These are phyloP conservation scores for Dictyostelium intermedium DNA, from an alignment of 78 protist genomes.

Conservation along the genomic window DNA sequence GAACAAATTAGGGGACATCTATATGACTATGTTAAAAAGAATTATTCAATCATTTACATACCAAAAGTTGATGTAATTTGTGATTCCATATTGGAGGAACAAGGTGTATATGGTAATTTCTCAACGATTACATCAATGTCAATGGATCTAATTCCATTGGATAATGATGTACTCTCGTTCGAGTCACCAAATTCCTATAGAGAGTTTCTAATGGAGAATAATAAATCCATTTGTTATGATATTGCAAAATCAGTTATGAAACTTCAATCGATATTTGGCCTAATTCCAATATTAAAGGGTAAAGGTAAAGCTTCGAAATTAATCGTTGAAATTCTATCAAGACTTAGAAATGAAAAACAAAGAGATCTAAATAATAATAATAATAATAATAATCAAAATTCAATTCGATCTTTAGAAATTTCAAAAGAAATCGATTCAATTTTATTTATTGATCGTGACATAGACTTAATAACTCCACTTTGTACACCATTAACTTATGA, in stretches of 20 bases:
- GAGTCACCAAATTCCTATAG: conserved; percentile 77
- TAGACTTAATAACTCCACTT: conserved; percentile 84
- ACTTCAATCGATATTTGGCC: conserved; percentile 88
- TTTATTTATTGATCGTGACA: conserved; percentile 89
- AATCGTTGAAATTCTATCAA: conserved; percentile 42
- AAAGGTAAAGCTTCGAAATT: conserved; percentile 86
- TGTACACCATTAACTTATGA: conserved; percentile 95
- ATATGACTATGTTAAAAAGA: conserved; percentile 20
- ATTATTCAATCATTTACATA: conserved; percentile 79
- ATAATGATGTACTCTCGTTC: conserved; percentile 92
- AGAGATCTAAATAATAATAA: neutral
- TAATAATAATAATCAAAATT: neutral
- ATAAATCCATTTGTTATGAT: conserved; percentile 56
- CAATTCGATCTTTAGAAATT: neutral
- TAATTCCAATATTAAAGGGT: conserved; percentile 86
- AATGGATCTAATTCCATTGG: conserved; percentile 91
- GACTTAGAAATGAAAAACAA: conserved; percentile 63
- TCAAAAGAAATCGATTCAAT: conserved; percentile 83
- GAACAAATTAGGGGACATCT: conserved; percentile 38
- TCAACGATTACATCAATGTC: conserved; percentile 15
- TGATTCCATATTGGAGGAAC: conserved; percentile 87
- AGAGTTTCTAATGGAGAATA: conserved; percentile 85
- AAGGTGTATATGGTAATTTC: conserved; percentile 82
- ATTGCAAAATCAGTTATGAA: conserved; percentile 88
- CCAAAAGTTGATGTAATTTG: conserved; percentile 87